Evolutionary conservation across 2,329 filamentous ascomycete species (phyloP).

Genomic region (Zasmidium angulare): DNA sequence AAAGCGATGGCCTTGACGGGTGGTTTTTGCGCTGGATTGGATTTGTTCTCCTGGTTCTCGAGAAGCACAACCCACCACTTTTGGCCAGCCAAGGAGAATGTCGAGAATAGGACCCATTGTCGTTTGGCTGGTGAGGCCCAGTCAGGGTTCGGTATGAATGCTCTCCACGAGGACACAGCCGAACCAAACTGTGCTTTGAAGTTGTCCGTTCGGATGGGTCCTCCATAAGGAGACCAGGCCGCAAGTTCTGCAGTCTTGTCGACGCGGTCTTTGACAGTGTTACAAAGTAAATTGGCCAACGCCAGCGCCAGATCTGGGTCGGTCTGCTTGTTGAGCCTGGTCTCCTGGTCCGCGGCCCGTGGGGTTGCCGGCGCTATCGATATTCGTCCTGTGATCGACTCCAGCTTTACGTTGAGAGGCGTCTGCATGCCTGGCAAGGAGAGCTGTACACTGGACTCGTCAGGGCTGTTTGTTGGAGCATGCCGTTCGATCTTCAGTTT

Average conservation of each 20-base stretch:
- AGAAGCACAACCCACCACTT: constrained; percentile 74
- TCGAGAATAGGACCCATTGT: constrained; percentile 69
- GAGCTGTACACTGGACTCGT: constrained; percentile 66
- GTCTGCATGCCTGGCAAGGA: constrained; percentile 65
- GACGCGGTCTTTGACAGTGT: constrained; percentile 58
- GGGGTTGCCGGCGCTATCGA: constrained; percentile 60
- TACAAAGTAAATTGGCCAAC: constrained; percentile 14
- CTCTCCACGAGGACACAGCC: constrained; percentile 63
- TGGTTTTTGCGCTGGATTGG: constrained; percentile 6
- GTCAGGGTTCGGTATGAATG: constrained; percentile 65
- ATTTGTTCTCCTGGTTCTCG: constrained; percentile 50
- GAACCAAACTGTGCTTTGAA: constrained; percentile 63
- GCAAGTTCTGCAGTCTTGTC: constrained; percentile 59
- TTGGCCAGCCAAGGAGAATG: constrained; percentile 70
- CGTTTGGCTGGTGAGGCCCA: constrained; percentile 62
- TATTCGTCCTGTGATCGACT: constrained; percentile 76
- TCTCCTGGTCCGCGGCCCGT: constrained; percentile 55
- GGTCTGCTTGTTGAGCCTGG: constrained; percentile 62
- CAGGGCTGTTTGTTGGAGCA: constrained; percentile 61
- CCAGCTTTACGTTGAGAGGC: constrained; percentile 63
- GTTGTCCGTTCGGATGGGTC: constrained; percentile 51
- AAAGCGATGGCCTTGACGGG: constrained; percentile 18
- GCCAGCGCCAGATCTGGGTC: constrained; percentile 24
- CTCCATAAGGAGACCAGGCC: constrained; percentile 60
- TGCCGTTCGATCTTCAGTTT: constrained; percentile 43